These are phyloP conservation scores for Neckera pumila DNA, from an alignment of 225 moss, liverwort and hornwort genomes.

Conservation along the genomic window DNA sequence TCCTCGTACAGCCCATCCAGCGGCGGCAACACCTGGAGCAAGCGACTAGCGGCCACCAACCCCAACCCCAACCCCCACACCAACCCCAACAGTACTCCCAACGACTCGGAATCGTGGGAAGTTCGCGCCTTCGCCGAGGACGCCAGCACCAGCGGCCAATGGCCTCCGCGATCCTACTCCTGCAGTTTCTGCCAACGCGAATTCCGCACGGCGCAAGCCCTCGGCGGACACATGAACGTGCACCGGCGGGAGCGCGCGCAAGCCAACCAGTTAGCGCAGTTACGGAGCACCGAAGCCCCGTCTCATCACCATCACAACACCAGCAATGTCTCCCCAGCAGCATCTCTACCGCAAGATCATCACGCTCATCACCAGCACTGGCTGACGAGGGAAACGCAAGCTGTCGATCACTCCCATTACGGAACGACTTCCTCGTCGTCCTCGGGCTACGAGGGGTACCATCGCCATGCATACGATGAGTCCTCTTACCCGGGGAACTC, in stretches of 20 bases:
- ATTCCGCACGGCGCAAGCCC: conserved; percentile 56
- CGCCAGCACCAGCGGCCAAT: conserved; percentile 46
- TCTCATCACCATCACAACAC: background rate
- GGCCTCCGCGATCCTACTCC: conserved; percentile 57
- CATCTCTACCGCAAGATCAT: background rate
- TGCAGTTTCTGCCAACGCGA: conserved; percentile 59
- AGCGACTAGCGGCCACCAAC: background rate
- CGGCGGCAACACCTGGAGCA: conserved; percentile 16
- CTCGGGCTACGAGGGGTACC: background rate
- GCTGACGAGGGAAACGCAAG: background rate
- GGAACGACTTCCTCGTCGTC: background rate
- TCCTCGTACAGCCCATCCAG: background rate
- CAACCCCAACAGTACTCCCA: background rate
- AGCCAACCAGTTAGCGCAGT: conserved; percentile 21
- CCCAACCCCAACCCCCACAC: background rate
- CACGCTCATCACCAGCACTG: background rate
- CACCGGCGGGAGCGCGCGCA: conserved; percentile 48
- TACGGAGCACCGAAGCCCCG: background rate
- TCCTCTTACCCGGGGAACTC: background rate
- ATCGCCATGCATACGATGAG: background rate
- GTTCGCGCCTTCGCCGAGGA: conserved; percentile 18
- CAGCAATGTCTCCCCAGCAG: background rate
- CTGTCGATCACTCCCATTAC: background rate
- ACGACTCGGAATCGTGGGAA: conserved; percentile 9
- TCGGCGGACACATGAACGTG: conserved; percentile 67